Evolutionary conservation across 768 basidiomycete species (phyloP), one percentile per base, ranked within the genome.

Genomic region (Heimioporus sp.): DNA sequence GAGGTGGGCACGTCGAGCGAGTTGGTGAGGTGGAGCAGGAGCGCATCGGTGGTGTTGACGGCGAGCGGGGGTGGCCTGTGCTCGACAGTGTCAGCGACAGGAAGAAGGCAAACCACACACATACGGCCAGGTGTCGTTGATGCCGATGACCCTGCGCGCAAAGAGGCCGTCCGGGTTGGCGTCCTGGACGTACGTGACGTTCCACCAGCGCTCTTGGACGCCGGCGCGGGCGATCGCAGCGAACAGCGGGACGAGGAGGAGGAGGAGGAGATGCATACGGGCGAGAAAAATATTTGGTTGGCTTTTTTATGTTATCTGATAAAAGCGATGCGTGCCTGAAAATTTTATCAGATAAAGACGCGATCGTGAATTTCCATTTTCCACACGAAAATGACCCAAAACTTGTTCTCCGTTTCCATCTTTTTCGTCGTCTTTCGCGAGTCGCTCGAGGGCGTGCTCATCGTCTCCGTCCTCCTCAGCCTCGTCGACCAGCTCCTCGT

Each of bases 371-470:
- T n/a, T n/a, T n/a, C n/a, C n/a, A n/a, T n/a, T n/a, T n/a, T n/a
- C n/a, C n/a, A n/a, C n/a, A n/a, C n/a, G n/a, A n/a, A 34, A 34
- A 32, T 20, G 19, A 20, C 17, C 4, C 43, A 1, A 11, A 80
- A 83, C 64, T 73, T 94, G 49, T 97, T 97, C 73, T 90, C 89
- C 52, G 80, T 95, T 50, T 85, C 92, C 63, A 92, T 98, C 60
- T 97, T 94, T 77, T 93, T 98, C 80, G 93, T 97, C 73, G 85
- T 95, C 73, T 93, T 96, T 70, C 83, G 94, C 65, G 94, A 97
- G 80, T 89, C 92, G 5, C 80, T 97, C 56, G 94, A 97, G 76
- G 90, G 92, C 5, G 84, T 83, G 39, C 88, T 98, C 74, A 92
- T 98, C 77, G 73, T 97, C 67, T 90, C 92, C 7, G 92, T 96